Evolutionary conservation across 805 yeast genomes (phyloP).

Genomic region (Ogataea naganishii): DNA sequence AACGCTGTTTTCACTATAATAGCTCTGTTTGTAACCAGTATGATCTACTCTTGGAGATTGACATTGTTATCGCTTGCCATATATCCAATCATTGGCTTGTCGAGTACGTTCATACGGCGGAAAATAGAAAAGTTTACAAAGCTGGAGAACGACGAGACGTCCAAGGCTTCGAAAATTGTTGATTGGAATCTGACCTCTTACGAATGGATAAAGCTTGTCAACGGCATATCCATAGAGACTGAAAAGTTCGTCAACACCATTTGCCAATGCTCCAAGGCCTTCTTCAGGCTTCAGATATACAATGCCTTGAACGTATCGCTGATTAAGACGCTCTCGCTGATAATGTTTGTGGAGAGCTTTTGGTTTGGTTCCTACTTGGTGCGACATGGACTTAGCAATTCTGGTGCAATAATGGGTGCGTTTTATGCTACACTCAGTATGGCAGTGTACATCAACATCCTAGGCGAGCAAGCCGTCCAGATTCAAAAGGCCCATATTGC

Average conservation of each 20-base stretch:
- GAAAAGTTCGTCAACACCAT: conserved; percentile 28
- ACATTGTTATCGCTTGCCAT: conserved; percentile 71
- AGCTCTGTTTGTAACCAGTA: conserved; percentile 53
- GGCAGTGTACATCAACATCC: conserved; percentile 48
- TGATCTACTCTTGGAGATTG: conserved; percentile 77
- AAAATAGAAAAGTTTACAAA: conserved; percentile 40
- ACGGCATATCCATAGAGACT: conserved; percentile 47
- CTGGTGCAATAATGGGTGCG: conserved; percentile 71
- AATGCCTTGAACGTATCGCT: conserved; percentile 48
- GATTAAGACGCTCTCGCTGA: conserved; percentile 46
- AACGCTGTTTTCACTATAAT: conserved; percentile 45
- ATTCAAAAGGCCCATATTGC: conserved; percentile 73
- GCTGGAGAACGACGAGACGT: conserved; percentile 47
- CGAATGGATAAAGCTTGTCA: conserved; percentile 50
- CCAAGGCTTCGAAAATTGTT: conserved; percentile 49
- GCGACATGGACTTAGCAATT: conserved; percentile 32
- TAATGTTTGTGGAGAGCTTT: conserved; percentile 85
- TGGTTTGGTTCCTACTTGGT: conserved; percentile 82
- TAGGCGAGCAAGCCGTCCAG: conserved; percentile 48
- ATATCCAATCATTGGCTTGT: conserved; percentile 53
- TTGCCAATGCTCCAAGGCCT: conserved; percentile 25
- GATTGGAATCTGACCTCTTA: conserved; percentile 65
- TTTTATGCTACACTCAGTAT: conserved; percentile 73
- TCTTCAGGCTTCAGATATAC: conserved; percentile 35
- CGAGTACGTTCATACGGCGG: conserved; percentile 42